phyloP scores from a whole-genome alignment of 2,329 filamentous ascomycete species.

The Verticillium nonalfalfae region DNA sequence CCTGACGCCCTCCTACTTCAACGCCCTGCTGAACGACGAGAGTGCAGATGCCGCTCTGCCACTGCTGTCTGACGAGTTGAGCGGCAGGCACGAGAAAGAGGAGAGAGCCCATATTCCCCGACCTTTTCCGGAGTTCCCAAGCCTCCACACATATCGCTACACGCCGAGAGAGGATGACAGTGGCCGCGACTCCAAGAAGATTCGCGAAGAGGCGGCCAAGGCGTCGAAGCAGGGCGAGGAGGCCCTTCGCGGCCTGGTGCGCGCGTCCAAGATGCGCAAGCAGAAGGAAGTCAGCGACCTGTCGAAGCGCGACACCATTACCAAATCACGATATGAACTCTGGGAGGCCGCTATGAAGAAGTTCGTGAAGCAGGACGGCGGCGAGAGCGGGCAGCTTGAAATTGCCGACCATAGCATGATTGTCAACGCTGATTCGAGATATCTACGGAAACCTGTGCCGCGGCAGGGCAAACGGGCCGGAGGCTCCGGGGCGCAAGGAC shows the following conservation, averaged over 20 bases:
- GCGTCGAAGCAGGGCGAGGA: slow-evolving; percentile 58
- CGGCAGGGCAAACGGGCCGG: slow-evolving; percentile 33
- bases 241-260: slow-evolving; percentile 51
- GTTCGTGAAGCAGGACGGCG: slow-evolving; percentile 35
- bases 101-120: slow-evolving; percentile 49
- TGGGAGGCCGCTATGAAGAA: slow-evolving; percentile 58
- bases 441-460: slow-evolving; percentile 46
- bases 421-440: slow-evolving; percentile 50
- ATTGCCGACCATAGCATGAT: slow-evolving; percentile 60
- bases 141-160: slow-evolving; percentile 57
- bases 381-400: slow-evolving; percentile 34
- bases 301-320: slow-evolving; percentile 44
- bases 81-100: slow-evolving; percentile 51
- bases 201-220: slow-evolving; percentile 52
- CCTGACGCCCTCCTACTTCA: slow-evolving; percentile 29
- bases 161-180: slow-evolving; percentile 45
- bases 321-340: slow-evolving; percentile 48
- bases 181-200: slow-evolving; percentile 46
- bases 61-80: slow-evolving; percentile 47
- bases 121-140: slow-evolving; percentile 56
- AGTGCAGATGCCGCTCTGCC: slow-evolving; percentile 35
- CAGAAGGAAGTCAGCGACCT: slow-evolving; percentile 56
- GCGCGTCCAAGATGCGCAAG: slow-evolving; percentile 57
- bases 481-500: background rate
- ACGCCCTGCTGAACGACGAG: slow-evolving; percentile 28